These are phyloP conservation scores for Stagonosporopsis rhizophila DNA, from an alignment of 2,329 filamentous ascomycete species.

Conservation along the genomic window DNA sequence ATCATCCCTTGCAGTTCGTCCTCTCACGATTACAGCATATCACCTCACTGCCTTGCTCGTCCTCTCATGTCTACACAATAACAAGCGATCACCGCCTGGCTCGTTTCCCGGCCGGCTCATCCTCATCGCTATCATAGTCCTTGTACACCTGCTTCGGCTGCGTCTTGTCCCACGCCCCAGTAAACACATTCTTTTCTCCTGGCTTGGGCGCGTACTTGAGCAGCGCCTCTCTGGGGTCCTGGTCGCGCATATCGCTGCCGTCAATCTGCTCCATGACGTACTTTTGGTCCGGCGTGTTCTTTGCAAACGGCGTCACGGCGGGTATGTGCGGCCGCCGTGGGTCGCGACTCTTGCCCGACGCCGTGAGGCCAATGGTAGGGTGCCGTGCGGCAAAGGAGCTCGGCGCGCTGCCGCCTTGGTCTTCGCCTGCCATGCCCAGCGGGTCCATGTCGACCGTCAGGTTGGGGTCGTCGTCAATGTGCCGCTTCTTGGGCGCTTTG, in stretches of 20 bases:
- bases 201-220: constrained; percentile 95
- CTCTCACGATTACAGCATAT: no score
- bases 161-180: constrained; percentile 88
- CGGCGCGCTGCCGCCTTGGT: constrained; percentile 60
- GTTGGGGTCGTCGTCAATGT: constrained; percentile 90
- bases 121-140: constrained; percentile 86
- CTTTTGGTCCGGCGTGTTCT: constrained; percentile 86
- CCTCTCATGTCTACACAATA: neutral
- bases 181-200: constrained; percentile 92
- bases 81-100: constrained; percentile 27
- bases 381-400: constrained; percentile 65
- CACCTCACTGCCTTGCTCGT: no score
- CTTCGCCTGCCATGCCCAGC: constrained; percentile 82
- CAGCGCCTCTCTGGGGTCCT: constrained; percentile 92
- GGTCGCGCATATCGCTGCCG: constrained; percentile 90
- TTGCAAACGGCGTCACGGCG: constrained; percentile 85
- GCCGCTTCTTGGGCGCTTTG: constrained; percentile 89
- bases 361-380: constrained; percentile 76
- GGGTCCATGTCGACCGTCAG: constrained; percentile 77
- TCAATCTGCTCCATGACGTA: constrained; percentile 90
- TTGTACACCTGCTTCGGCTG: constrained; percentile 93
- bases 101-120: constrained; percentile 70
- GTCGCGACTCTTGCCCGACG: constrained; percentile 77
- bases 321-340: constrained; percentile 86
- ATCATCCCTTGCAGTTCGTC: neutral